Evolutionary conservation across 2,329 filamentous ascomycete species (phyloP).

Genomic region (Acrocalymma vagum): DNA sequence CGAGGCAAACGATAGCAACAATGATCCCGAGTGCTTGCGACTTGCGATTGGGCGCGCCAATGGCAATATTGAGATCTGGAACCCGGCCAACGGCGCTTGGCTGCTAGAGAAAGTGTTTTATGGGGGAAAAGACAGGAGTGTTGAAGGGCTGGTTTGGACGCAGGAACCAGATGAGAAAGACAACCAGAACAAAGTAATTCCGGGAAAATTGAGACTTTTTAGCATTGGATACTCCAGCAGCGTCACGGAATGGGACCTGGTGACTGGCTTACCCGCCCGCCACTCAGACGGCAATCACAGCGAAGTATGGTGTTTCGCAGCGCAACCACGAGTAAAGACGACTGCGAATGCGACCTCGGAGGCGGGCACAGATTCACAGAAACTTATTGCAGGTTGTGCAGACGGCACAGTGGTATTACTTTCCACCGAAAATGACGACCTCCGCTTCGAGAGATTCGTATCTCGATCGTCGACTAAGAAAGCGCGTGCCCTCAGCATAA

Average conservation of each 20-base stretch:
- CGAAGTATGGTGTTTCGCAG: slow-evolving; percentile 95
- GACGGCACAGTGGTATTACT: slow-evolving; percentile 90
- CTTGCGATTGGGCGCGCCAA: slow-evolving; percentile 92
- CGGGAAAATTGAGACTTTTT: slow-evolving; percentile 85
- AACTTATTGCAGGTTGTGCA: slow-evolving; percentile 87
- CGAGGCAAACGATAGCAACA: slow-evolving; percentile 46
- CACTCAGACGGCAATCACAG: slow-evolving; percentile 92
- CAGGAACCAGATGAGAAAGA: slow-evolving; percentile 80
- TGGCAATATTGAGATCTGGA: slow-evolving; percentile 98
- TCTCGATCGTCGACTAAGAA: slow-evolving; percentile 82
- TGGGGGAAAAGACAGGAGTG: slow-evolving; percentile 83
- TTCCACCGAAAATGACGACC: slow-evolving; percentile 82
- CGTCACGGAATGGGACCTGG: slow-evolving; percentile 94
- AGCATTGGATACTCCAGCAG: slow-evolving; percentile 94
- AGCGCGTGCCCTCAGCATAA: slow-evolving; percentile 87
- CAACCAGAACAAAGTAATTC: slow-evolving; percentile 64
- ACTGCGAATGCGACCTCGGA: slow-evolving; percentile 21
- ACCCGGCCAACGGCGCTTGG: slow-evolving; percentile 83
- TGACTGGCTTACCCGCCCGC: slow-evolving; percentile 76
- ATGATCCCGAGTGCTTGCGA: slow-evolving; percentile 68
- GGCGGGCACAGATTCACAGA: slow-evolving; percentile 50
- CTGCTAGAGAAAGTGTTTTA: slow-evolving; percentile 87
- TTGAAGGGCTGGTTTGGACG: slow-evolving; percentile 92
- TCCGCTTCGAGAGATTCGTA: slow-evolving; percentile 81
- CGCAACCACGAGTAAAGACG: slow-evolving; percentile 71